Percentiles rank a stretch among this genome's conserved stretches.
These are phyloP conservation scores for Albatrellus ellisii DNA, from an alignment of 768 basidiomycete species.

Conservation along the genomic window DNA sequence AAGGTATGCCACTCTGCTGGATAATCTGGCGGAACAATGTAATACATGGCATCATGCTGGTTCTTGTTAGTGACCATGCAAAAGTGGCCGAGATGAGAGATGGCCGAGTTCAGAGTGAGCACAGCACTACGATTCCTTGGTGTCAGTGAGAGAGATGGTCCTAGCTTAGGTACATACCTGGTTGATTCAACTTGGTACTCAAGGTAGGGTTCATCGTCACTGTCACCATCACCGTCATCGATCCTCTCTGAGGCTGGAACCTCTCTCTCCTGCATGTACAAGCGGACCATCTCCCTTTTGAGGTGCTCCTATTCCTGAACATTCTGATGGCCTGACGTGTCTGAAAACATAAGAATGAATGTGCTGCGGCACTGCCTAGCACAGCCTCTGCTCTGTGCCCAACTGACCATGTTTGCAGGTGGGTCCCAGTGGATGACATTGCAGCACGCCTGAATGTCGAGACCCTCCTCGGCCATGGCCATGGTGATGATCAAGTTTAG, in stretches of 20 bases:
- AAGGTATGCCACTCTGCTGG: slow-evolving; percentile 47
- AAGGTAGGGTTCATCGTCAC: slow-evolving; percentile 22
- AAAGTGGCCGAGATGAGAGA: slow-evolving; percentile 61
- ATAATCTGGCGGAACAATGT: slow-evolving; percentile 53
- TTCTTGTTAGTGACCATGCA: slow-evolving; percentile 45
- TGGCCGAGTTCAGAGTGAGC: slow-evolving; percentile 57
- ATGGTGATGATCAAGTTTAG: slow-evolving; percentile 66
- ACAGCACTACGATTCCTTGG: slow-evolving; percentile 35
- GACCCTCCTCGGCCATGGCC: slow-evolving; percentile 75
- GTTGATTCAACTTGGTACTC: slow-evolving; percentile 43
- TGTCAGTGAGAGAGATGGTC: background rate
- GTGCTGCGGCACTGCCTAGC: slow-evolving; percentile 57
- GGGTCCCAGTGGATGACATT: slow-evolving; percentile 75
- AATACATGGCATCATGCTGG: slow-evolving; percentile 44
- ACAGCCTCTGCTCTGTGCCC: slow-evolving; percentile 74
- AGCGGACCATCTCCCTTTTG: slow-evolving; percentile 46
- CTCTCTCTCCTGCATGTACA: slow-evolving; percentile 36
- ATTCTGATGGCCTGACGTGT: slow-evolving; percentile 26
- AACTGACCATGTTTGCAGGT: slow-evolving; percentile 67
- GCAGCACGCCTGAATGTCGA: slow-evolving; percentile 75
- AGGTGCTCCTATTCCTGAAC: slow-evolving; percentile 42
- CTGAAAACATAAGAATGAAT: slow-evolving; percentile 60
- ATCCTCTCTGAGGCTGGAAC: slow-evolving; percentile 23
- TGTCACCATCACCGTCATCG: slow-evolving; percentile 18
- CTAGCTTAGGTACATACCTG: slow-evolving; percentile 51